Base-by-base conservation (phyloP, 2,329 filamentous ascomycete genomes). In the Fusarium torreyae region DNA sequence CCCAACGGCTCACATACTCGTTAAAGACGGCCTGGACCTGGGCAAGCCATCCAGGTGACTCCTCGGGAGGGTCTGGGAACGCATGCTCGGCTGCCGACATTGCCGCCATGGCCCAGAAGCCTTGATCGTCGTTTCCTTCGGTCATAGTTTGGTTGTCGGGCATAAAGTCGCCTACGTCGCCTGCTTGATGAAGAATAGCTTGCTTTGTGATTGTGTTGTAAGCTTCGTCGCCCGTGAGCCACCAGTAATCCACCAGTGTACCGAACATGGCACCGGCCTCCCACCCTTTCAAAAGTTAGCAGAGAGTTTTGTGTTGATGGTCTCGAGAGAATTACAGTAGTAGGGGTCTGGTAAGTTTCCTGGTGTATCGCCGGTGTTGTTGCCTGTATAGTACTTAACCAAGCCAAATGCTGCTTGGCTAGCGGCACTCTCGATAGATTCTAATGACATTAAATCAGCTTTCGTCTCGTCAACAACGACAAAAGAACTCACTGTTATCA, bases 61-160 rank as follows among this genome's bases (percentile, higher is more conserved):
- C 86, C 0, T 82, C 69, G 0, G 87, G 85, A 6, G 91, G 90
- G 72, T 94, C 86, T 3, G 91, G 90, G 74, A 92, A 95, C 67
- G 89, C 89, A 73, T 90, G 88, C 79, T 97, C 93, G 38, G 91
- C 91, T 4, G 93, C 93, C 11, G 88, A 87, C 84, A 97, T 92
- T 63, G 91, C 92, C 2, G 93, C 88, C 83, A 96, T 86, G n/a
- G 88, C 92, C 93, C 93, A 97, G 80, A 96, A 95, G 7, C 92
- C 90, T 78, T 93, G 91, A 72, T 93, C 91, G 68, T 94, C 91
- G 79, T 93, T 93, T 68, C 91, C 91, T 65, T 86, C 79, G 3
- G 85, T 85, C 48, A 82, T 78, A 8, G 88, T 89, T 77, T 90
- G 88, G 77, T 91, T 91, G n/a, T 77, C 75, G 5, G 91, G 91